Evolutionary conservation across 805 yeast genomes (phyloP).

Genomic region (Sporopachydermia lactativora): DNA sequence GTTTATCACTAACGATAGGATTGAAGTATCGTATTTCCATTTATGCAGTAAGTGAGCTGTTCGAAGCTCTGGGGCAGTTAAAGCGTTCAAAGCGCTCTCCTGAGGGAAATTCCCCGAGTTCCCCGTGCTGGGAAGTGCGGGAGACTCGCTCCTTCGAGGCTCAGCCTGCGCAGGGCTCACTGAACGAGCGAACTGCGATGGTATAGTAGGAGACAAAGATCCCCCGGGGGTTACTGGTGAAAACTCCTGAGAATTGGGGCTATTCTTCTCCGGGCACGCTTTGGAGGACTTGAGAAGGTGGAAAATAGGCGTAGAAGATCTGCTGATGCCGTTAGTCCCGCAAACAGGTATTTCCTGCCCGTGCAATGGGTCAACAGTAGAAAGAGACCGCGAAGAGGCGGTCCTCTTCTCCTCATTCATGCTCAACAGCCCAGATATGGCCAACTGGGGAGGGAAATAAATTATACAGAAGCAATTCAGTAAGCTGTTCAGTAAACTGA

Average conservation of each 20-base stretch:
- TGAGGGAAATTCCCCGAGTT: not conserved
- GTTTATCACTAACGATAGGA: conserved; percentile 37
- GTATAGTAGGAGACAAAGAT: too few relatives aligned
- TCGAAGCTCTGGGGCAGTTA: conserved; percentile 8
- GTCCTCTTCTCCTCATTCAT: not conserved
- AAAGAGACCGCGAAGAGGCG: not conserved
- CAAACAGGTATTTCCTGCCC: not conserved
- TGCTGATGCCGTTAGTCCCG: not conserved
- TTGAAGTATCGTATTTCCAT: conserved; percentile 65
- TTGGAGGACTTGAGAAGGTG: not conserved
- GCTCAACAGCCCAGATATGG: too few relatives aligned
- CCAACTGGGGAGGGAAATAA: too few relatives aligned
- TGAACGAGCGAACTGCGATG: too few relatives aligned
- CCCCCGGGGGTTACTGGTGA: too few relatives aligned
- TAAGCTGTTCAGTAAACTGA: too few relatives aligned
- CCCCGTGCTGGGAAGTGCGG: not conserved
- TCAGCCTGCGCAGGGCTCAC: conserved; percentile 1
- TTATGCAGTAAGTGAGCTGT: conserved; percentile 37
- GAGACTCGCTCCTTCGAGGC: too few relatives aligned
- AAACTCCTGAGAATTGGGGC: too few relatives aligned
- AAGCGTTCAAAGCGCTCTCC: not conserved
- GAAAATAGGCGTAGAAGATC: not conserved
- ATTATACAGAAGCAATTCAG: not conserved
- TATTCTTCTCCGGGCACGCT: not conserved
- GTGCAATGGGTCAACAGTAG: not conserved